Evolutionary conservation across 179 eudicot genomes (phyloP).

Genomic region (Spergularia azorica): DNA sequence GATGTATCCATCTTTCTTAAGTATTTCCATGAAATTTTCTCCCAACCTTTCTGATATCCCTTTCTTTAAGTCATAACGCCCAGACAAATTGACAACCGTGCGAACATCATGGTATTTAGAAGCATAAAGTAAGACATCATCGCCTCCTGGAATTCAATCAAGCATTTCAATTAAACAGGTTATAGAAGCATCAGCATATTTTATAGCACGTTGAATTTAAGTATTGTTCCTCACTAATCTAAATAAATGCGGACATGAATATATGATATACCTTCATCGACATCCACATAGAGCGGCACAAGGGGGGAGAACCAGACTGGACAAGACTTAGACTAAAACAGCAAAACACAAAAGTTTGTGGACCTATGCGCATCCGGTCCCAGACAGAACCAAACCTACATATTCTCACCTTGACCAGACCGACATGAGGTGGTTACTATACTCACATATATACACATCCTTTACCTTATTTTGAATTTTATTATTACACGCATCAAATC

Average conservation of each 20-base stretch:
- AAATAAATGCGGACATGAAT: background rate
- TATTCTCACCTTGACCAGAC: no score
- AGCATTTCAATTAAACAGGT: background rate
- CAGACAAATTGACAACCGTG: slow-evolving; percentile 75
- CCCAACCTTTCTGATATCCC: slow-evolving; percentile 74
- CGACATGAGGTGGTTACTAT: no score
- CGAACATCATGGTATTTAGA: slow-evolving; percentile 79
- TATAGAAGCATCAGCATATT: background rate
- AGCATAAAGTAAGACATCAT: slow-evolving; percentile 77
- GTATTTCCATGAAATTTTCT: slow-evolving; percentile 56
- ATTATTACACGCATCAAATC: no score
- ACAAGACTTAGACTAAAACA: no score
- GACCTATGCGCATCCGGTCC: no score
- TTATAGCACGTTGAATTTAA: background rate
- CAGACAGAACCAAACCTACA: no score
- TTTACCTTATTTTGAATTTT: no score
- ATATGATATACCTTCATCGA: no score
- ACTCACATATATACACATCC: no score
- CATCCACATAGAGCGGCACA: no score
- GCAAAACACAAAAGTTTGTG: no score
- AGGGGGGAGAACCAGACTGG: no score
- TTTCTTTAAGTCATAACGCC: slow-evolving; percentile 69
- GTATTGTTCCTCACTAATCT: background rate
- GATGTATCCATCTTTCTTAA: slow-evolving; percentile 63
- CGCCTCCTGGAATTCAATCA: slow-evolving; percentile 61